A percentile compares a stretch with the other conserved stretches of the same genome.
Evolutionary conservation across 2,329 filamentous ascomycete species (phyloP).

Genomic region (Fusarium irregulare): DNA sequence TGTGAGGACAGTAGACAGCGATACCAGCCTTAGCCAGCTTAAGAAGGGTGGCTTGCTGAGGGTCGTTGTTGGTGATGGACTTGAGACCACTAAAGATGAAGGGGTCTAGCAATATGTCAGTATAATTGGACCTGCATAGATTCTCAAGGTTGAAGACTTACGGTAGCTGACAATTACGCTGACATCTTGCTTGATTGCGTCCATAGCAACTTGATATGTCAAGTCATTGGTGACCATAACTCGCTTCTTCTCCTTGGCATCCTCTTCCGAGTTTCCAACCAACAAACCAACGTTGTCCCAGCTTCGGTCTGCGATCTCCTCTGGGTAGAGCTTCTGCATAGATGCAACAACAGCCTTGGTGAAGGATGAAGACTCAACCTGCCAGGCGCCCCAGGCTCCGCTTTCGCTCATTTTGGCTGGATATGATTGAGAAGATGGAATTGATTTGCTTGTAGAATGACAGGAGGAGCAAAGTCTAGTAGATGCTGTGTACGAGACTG

Average conservation of each 20-base stretch:
- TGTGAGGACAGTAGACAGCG: constrained; percentile 96
- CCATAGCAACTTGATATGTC: constrained; percentile 87
- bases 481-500: neutral
- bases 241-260: constrained; percentile 46
- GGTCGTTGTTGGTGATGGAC: constrained; percentile 82
- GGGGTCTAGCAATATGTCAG: constrained; percentile 70
- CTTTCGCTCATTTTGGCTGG: constrained; percentile 43
- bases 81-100: constrained; percentile 97
- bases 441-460: neutral
- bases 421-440: neutral
- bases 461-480: constrained; percentile 39
- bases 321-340: constrained; percentile 90
- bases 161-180: constrained; percentile 91
- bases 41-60: constrained; percentile 88
- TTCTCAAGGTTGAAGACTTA: constrained; percentile 52
- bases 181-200: constrained; percentile 81
- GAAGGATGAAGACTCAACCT: constrained; percentile 55
- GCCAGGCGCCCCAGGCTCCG: constrained; percentile 55
- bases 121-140: neutral
- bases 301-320: constrained; percentile 85
- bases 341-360: constrained; percentile 75
- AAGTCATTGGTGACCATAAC: constrained; percentile 84
- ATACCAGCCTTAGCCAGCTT: constrained; percentile 86
- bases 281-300: constrained; percentile 98
- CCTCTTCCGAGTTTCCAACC: constrained; percentile 56